Percentiles rank a stretch among this genome's conserved stretches.
Evolutionary conservation across 306 rosid genomes (phyloP).

Genomic region (Inga leiocalycina): DNA sequence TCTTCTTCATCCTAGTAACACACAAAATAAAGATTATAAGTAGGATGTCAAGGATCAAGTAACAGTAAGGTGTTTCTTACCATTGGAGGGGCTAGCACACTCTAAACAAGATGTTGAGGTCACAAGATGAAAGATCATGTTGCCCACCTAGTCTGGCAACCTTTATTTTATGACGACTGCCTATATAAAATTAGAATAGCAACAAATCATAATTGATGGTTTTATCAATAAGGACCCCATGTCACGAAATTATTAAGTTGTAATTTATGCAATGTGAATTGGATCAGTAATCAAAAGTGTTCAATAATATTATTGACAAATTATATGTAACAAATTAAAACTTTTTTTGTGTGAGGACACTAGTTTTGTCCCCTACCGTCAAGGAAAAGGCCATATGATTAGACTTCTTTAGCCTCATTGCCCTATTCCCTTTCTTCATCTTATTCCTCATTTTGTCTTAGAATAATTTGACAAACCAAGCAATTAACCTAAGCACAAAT

Average conservation of each 20-base stretch:
- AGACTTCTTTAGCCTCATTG: constrained; percentile 30
- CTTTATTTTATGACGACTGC: too few relatives aligned
- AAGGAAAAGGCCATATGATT: constrained; percentile 34
- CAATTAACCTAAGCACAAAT: too few relatives aligned
- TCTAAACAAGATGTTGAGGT: too few relatives aligned
- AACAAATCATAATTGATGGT: neutral
- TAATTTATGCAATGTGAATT: neutral
- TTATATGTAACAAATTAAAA: constrained; percentile 29
- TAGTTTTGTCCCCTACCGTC: constrained; percentile 45
- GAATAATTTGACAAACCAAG: too few relatives aligned
- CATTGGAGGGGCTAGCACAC: too few relatives aligned
- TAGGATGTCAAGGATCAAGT: too few relatives aligned
- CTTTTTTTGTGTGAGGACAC: constrained; percentile 2
- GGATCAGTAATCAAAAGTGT: neutral
- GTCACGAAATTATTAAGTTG: neutral
- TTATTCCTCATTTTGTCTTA: neutral
- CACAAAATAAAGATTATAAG: too few relatives aligned
- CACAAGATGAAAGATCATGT: too few relatives aligned
- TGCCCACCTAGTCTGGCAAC: too few relatives aligned
- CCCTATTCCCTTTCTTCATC: neutral
- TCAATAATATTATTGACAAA: constrained; percentile 11
- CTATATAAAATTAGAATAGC: too few relatives aligned
- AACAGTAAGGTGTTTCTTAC: too few relatives aligned
- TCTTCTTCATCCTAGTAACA: too few relatives aligned
- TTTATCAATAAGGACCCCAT: neutral